These are phyloP conservation scores for Moesziomyces sp. DNA, from an alignment of 1,284 basidiomycete genomes.

Conservation along the genomic window DNA sequence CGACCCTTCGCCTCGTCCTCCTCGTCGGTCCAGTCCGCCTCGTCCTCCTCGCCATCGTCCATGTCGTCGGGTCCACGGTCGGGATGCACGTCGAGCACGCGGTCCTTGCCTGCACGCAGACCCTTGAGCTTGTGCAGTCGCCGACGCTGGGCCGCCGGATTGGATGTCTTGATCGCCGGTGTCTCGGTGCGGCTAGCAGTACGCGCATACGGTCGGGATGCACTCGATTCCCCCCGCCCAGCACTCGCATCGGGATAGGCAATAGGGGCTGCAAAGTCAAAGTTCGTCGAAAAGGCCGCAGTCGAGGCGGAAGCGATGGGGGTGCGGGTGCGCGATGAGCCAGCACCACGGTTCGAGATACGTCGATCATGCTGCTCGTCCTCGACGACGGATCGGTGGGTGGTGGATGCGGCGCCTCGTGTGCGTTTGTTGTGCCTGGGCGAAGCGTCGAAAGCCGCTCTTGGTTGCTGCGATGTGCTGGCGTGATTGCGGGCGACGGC, in stretches of 20 bases:
- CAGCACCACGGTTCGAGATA: not conserved
- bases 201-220: not conserved
- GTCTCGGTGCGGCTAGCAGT: not conserved
- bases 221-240: not conserved
- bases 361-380: slow-evolving; percentile 9
- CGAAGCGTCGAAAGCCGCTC: not conserved
- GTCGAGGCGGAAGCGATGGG: not conserved
- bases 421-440: slow-evolving; percentile 18
- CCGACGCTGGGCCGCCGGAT: slow-evolving; percentile 16
- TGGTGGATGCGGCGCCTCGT: slow-evolving; percentile 1
- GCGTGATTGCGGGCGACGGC: not conserved
- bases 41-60: slow-evolving; percentile 8
- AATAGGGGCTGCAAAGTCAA: slow-evolving; percentile 20
- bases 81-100: slow-evolving; percentile 24
- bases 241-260: slow-evolving; percentile 2
- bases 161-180: slow-evolving; percentile 30
- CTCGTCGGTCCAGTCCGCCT: slow-evolving; percentile 44
- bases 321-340: not conserved
- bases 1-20: slow-evolving; percentile 2
- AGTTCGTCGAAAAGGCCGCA: slow-evolving; percentile 5
- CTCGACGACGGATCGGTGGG: not conserved
- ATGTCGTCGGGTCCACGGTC: slow-evolving; percentile 8
- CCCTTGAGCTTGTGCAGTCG: slow-evolving; percentile 25
- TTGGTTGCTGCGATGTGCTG: too few relatives aligned
- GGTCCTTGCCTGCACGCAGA: slow-evolving; percentile 28